Base-by-base conservation (phyloP, 1,139 yeast species). In the Candida tetrigidarum region DNA sequence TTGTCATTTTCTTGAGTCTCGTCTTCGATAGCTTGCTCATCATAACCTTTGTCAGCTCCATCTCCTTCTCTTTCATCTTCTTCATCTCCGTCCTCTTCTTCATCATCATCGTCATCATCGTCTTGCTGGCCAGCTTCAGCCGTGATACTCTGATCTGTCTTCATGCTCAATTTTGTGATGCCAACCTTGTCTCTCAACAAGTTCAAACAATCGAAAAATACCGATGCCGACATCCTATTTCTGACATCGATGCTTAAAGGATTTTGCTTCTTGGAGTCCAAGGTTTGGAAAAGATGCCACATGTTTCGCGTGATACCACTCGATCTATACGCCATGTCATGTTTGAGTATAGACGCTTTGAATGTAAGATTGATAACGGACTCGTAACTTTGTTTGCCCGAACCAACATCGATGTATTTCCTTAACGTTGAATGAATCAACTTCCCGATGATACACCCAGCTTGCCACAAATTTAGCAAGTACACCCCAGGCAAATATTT, bases 281-380 rank as follows among this genome's bases (percentile, higher is more conserved):
- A 65, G 1, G 80, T 72, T 45, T 83, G 79, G 63, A 87, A 87
- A 49, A 91, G 74, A 52, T 86, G 90, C 99, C 99, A 93, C 75
- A 90, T 84, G 57, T 91, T 91, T 55, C 88, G 81, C 93, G 93
- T 89, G 48, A 93, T 90, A 15, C 96, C 97, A 44, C 96, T 85
- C 0, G 96, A 88, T 52, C 98, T 78, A 63, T 87, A 89, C 1
- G 97, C 91, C 76, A 93, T 84, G 60, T 93, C 99, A 63, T 92
- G 95, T 57, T 89, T 89, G 55, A 90, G 71, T 35, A 92, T 86
- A 0, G 97, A 89, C 0, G 97, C 96, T 49, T 81, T 81, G 42
- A 84, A 80, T 1, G 93, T 83, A 39, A 88, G 67, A 19, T 79
- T 76, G 11, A 89, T 83, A 1, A 96, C 95, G 18, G 74, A 72